Percentiles rank a stretch among this genome's conserved stretches.
Conservation (phyloP, 2,329 filamentous ascomycete species). For the Fusarium napiforme region DNA sequence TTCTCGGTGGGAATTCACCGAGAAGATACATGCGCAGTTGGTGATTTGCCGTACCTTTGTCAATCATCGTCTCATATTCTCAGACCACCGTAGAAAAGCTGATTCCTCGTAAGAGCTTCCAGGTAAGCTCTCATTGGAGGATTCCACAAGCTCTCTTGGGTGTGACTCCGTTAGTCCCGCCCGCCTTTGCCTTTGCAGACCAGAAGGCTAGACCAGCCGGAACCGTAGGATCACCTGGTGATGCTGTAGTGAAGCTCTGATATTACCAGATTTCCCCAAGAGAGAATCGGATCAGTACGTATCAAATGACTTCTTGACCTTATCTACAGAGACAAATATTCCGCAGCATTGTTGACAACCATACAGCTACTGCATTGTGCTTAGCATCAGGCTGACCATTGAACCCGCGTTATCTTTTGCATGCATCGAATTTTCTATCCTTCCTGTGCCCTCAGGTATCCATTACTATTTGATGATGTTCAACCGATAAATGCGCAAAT, state of each 20-base stretch:
- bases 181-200: not conserved
- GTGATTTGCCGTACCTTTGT: constrained; percentile 17
- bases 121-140: constrained; percentile 29
- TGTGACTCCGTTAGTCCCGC: constrained; percentile 27
- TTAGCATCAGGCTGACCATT: not conserved
- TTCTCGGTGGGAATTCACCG: not conserved
- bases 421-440: not conserved
- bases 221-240: constrained; percentile 9
- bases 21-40: constrained; percentile 14
- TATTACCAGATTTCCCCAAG: not conserved
- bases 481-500: not conserved
- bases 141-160: constrained; percentile 20
- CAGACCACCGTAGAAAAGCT: constrained; percentile 29
- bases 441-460: not conserved
- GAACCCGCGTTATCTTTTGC: not conserved
- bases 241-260: constrained; percentile 4
- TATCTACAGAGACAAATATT: not conserved
- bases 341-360: not conserved
- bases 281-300: not conserved
- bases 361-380: not conserved
- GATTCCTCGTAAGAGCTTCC: constrained; percentile 24
- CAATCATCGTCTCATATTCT: constrained; percentile 17
- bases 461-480: not conserved
- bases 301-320: not conserved
- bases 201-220: not conserved